phyloP scores from a whole-genome alignment of 768 basidiomycete species.

The Pleurotus giganteus region DNA sequence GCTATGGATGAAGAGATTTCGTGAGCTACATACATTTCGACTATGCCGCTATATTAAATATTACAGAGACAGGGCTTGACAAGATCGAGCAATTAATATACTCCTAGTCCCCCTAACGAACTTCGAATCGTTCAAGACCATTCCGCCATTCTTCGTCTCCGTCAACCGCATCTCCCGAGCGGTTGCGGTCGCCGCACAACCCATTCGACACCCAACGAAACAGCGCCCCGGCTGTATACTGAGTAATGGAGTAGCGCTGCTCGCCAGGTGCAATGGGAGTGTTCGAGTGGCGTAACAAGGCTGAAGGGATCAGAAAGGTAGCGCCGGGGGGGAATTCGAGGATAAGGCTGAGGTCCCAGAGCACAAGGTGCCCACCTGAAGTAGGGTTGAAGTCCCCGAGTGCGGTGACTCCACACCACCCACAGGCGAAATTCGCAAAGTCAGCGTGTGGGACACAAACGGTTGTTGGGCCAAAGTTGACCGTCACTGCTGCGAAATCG shows the following conservation, averaged over 20 bases:
- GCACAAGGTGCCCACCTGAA: constrained; percentile 21
- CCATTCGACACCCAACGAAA: neutral
- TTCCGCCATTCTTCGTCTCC: too few relatives aligned
- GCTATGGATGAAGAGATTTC: too few relatives aligned
- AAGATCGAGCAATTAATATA: too few relatives aligned
- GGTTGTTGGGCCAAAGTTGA: constrained; percentile 27
- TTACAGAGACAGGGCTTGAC: too few relatives aligned
- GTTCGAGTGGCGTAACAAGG: neutral
- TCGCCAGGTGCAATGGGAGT: neutral
- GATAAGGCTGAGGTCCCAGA: constrained; percentile 20
- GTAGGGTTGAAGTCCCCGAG: constrained; percentile 21
- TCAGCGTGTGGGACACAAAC: constrained; percentile 22
- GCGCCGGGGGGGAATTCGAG: constrained; percentile 23
- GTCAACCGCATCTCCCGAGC: too few relatives aligned
- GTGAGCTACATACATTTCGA: too few relatives aligned
- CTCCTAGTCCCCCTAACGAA: too few relatives aligned
- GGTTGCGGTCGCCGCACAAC: too few relatives aligned
- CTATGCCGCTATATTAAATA: too few relatives aligned
- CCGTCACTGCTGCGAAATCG: constrained; percentile 22
- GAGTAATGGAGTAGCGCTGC: neutral
- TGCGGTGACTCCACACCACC: constrained; percentile 25
- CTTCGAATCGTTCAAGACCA: too few relatives aligned
- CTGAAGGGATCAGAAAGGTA: constrained; percentile 22
- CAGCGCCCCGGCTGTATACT: neutral
- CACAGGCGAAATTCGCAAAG: constrained; percentile 21